Conservation (phyloP, 2,329 filamentous ascomycete genomes). For the Neopestalotiopsis rosae region DNA sequence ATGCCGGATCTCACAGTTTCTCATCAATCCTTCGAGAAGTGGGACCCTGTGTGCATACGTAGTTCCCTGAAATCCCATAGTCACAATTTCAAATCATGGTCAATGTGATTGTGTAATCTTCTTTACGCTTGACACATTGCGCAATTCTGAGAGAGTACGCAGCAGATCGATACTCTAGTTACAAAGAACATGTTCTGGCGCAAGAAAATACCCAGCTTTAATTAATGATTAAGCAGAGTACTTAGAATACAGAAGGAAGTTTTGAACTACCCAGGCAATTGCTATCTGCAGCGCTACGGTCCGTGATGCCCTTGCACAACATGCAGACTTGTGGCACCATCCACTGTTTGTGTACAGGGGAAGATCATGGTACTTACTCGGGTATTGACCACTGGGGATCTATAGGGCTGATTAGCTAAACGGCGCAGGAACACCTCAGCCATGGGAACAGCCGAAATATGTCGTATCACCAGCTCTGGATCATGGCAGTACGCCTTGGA, state of each 20-base stretch:
- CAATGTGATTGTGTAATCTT: no score
- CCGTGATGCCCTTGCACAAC: background rate
- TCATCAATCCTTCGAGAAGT: background rate
- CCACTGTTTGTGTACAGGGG: background rate
- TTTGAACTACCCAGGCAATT: no score
- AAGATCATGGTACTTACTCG: background rate
- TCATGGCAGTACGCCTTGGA: background rate
- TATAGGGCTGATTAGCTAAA: conserved; percentile 1
- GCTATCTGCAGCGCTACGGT: background rate
- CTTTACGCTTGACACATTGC: no score
- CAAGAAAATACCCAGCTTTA: no score
- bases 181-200: no score
- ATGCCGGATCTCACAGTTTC: background rate
- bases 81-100: no score
- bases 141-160: no score
- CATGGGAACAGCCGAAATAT: background rate
- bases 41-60: background rate
- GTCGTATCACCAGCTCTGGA: background rate
- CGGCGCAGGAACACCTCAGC: background rate
- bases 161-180: no score
- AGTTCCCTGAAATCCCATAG: no score
- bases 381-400: background rate
- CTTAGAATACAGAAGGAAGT: no score
- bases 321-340: background rate
- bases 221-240: no score